Evolutionary conservation across 2,329 filamentous ascomycete species (phyloP).

Genomic region (Neonectria hederae): DNA sequence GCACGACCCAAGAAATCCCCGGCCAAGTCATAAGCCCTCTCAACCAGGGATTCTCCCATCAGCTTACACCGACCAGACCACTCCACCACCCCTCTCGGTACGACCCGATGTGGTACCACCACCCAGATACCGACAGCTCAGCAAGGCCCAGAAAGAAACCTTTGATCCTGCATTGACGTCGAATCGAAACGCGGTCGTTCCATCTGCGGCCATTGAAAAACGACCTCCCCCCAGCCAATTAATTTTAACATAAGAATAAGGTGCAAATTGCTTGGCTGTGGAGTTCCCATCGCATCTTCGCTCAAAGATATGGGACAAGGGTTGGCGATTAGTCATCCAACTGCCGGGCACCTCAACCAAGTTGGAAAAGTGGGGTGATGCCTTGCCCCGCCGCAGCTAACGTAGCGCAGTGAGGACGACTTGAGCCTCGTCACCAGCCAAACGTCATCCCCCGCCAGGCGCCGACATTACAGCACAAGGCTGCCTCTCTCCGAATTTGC

Average conservation of each 20-base stretch:
- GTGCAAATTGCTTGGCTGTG: neutral
- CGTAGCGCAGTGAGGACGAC: neutral
- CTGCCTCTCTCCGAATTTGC: neutral
- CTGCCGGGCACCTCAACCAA: neutral
- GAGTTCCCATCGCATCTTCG: neutral
- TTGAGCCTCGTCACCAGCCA: conserved; percentile 25
- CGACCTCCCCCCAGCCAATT: too few relatives aligned
- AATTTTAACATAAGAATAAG: too few relatives aligned
- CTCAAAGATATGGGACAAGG: neutral
- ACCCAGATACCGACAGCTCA: neutral
- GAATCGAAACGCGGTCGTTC: conserved; percentile 14
- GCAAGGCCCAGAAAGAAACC: neutral
- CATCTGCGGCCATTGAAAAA: conserved; percentile 6
- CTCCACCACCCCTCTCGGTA: neutral
- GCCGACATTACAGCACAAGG: conserved; percentile 19
- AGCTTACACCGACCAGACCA: conserved; percentile 4
- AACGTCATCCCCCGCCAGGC: conserved; percentile 42
- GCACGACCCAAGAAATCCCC: neutral
- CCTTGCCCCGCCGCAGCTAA: conserved; percentile 15
- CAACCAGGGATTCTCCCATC: neutral
- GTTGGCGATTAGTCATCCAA: conserved; percentile 14
- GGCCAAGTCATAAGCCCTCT: neutral
- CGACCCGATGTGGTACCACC: neutral
- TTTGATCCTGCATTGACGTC: conserved; percentile 1
- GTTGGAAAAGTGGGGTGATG: neutral